Conservation (phyloP, 768 basidiomycete species). For the Tricholoma bakamatsutake region DNA sequence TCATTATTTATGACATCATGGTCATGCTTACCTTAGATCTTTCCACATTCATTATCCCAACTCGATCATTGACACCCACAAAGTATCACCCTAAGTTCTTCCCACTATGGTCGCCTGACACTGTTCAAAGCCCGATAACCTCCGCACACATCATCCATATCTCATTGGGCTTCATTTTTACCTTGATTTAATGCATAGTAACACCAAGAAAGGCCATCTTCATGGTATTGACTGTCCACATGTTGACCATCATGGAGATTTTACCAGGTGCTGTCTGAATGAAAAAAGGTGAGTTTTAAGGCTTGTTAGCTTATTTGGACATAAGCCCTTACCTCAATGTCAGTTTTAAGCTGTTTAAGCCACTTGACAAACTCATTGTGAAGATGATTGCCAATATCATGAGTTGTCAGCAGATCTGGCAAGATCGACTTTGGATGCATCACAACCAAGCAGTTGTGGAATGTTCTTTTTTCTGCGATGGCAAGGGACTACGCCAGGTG, state of each 20-base stretch:
- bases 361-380: constrained; percentile 12
- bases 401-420: not conserved
- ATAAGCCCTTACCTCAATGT: not conserved
- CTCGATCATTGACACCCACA: constrained; percentile 15
- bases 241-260: constrained; percentile 11
- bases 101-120: constrained; percentile 20
- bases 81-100: constrained; percentile 23
- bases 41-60: constrained; percentile 15
- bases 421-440: not conserved
- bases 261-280: constrained; percentile 13
- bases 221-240: not conserved
- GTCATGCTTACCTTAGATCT: constrained; percentile 18
- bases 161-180: not conserved
- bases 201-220: constrained; percentile 8
- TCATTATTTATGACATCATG: not conserved
- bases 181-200: constrained; percentile 22
- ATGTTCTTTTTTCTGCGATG: constrained; percentile 1
- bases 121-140: constrained; percentile 17
- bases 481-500: too few species aligned
- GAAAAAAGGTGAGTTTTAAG: not conserved
- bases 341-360: constrained; percentile 3
- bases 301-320: not conserved
- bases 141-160: constrained; percentile 17
- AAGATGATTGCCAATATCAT: constrained; percentile 10
- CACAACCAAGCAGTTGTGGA: not conserved